A percentile compares a stretch with the other conserved stretches of the same genome.
Evolutionary conservation across 495 filamentous ascomycete genomes (phyloP).

Genomic region (Penicillium antarcticum): DNA sequence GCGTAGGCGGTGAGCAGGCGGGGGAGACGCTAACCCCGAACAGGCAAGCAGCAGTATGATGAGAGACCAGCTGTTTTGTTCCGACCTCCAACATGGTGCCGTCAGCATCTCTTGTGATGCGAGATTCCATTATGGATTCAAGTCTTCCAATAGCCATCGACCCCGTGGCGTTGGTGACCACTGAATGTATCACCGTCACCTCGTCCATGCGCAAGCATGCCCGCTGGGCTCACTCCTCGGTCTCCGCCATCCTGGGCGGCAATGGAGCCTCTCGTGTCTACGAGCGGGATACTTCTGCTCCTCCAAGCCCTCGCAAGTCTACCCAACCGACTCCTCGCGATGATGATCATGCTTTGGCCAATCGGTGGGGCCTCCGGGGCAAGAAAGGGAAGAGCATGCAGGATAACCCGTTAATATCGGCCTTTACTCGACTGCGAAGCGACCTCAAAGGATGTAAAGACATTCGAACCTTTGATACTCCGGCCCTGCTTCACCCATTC

Average conservation of each 20-base stretch:
- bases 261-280: conserved; percentile 53
- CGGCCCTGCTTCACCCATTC: conserved; percentile 89
- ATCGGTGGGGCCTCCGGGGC: conserved; percentile 84
- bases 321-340: conserved; percentile 25
- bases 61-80: conserved; percentile 33
- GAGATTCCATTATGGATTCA: conserved; percentile 28
- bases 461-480: conserved; percentile 85
- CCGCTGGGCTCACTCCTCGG: conserved; percentile 93
- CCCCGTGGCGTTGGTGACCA: conserved; percentile 90
- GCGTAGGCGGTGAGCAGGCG: conserved; percentile 26
- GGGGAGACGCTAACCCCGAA: conserved; percentile 23
- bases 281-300: conserved; percentile 38
- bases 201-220: conserved; percentile 98
- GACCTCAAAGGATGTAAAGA: conserved; percentile 94
- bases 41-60: conserved; percentile 23
- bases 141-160: conserved; percentile 76
- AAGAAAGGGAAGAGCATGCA: conserved; percentile 98
- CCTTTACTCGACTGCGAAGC: conserved; percentile 83
- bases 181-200: conserved; percentile 98
- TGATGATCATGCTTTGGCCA: conserved; percentile 54
- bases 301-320: conserved; percentile 35
- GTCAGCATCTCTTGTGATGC: conserved; percentile 27
- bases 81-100: conserved; percentile 13
- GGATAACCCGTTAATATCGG: conserved; percentile 95
- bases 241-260: conserved; percentile 91